Percentiles rank a stretch among this genome's conserved stretches.
Evolutionary conservation across 495 filamentous ascomycete genomes (phyloP).

Genomic region (Aspergillus funiculosus): DNA sequence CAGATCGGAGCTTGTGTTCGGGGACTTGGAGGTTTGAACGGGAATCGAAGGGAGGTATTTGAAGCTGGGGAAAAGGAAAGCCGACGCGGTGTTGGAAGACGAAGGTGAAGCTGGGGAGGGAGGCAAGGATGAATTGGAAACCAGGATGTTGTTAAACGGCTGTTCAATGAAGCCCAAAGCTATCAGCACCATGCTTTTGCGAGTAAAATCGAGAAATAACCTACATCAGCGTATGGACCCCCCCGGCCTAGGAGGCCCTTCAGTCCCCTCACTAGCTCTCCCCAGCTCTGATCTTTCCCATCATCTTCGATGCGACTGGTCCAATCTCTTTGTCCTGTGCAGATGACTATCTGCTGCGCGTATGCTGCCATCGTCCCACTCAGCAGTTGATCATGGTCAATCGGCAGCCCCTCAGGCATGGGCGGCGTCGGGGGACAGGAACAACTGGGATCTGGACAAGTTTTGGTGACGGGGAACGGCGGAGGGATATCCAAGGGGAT

Average conservation of each 20-base stretch:
- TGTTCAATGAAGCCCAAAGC: slow-evolving; percentile 26
- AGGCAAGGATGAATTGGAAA: slow-evolving; percentile 65
- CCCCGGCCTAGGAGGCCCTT: slow-evolving; percentile 60
- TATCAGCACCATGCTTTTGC: not conserved
- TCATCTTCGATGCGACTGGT: slow-evolving; percentile 63
- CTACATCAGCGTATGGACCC: slow-evolving; percentile 65
- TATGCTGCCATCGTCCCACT: slow-evolving; percentile 75
- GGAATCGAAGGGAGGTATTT: slow-evolving; percentile 70
- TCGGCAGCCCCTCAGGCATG: slow-evolving; percentile 63
- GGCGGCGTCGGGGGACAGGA: slow-evolving; percentile 58
- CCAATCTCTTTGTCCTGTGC: slow-evolving; percentile 79
- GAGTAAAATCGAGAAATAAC: slow-evolving; percentile 24
- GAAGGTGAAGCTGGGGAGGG: slow-evolving; percentile 34
- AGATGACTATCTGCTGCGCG: slow-evolving; percentile 73
- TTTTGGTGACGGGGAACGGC: slow-evolving; percentile 45
- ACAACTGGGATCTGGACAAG: slow-evolving; percentile 68
- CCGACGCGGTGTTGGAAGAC: slow-evolving; percentile 48
- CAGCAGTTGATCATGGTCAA: slow-evolving; percentile 64
- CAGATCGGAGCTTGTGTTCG: slow-evolving; percentile 17
- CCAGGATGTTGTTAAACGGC: slow-evolving; percentile 74
- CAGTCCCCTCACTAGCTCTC: slow-evolving; percentile 64
- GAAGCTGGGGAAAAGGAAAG: slow-evolving; percentile 71
- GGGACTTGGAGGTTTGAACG: slow-evolving; percentile 10
- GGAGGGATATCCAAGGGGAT: slow-evolving; percentile 37
- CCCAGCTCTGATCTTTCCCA: slow-evolving; percentile 32